A percentile compares a stretch with the other conserved stretches of the same genome.
Evolutionary conservation across 2,329 filamentous ascomycete genomes (phyloP).

Genomic region (Rhynchosporium agropyri): DNA sequence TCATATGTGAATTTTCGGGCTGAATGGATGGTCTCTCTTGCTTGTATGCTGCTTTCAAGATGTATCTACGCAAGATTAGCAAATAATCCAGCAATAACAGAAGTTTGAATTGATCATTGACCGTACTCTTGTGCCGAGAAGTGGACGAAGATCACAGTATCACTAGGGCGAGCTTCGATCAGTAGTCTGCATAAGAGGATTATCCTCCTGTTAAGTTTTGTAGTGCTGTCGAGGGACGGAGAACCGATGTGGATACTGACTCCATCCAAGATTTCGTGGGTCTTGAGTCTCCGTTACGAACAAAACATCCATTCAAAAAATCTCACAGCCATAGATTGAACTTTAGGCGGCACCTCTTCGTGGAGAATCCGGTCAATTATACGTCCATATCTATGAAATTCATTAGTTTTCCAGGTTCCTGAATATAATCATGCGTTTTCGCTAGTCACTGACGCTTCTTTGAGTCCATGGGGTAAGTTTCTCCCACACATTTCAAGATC

Average conservation of each 20-base stretch:
- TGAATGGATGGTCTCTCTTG: neutral
- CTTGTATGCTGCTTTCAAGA: neutral
- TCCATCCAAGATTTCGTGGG: neutral
- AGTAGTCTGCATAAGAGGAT: neutral
- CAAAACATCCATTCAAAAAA: neutral
- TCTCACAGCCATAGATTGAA: neutral
- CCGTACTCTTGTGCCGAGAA: neutral
- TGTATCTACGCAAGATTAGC: neutral
- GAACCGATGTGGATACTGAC: neutral
- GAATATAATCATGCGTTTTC: neutral
- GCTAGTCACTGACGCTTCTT: neutral
- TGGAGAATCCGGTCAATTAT: neutral
- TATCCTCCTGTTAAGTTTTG: neutral
- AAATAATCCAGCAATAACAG: neutral
- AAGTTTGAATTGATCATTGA: neutral
- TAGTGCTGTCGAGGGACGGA: neutral
- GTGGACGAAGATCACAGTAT: neutral
- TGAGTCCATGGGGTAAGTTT: neutral
- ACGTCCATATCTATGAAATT: neutral
- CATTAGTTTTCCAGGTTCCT: neutral
- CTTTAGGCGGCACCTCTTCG: neutral
- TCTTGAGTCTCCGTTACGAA: neutral
- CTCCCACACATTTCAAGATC: neutral
- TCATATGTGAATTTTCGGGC: neutral
- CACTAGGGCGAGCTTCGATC: neutral